Evolutionary conservation across 306 rosid genomes (phyloP), one percentile per base, ranked within the genome.

Genomic region (Lathyrus aphaca): DNA sequence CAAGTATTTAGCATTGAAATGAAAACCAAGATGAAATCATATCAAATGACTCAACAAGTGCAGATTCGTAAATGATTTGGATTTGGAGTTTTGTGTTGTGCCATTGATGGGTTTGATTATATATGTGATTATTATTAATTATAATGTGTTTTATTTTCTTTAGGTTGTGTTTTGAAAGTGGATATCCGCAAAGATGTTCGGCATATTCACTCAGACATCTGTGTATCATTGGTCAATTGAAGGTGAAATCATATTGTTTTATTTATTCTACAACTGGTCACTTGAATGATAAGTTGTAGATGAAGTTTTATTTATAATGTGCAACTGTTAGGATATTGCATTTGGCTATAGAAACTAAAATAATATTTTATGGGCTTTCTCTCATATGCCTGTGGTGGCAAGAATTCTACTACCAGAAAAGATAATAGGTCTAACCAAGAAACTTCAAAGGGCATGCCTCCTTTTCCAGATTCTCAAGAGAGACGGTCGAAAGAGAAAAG

Each of bases 101-200:
- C 42, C 67, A 23, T 23, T 75, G 12, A 75, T 19, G 30, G 49
- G 18, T n/a, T 79, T 63, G 51, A 30, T 74, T 50, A 14, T 66
- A 32, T 58, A 3, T 6, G 15, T 66, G 40, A 53, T 79, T 44
- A 40, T 62, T 57, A 21, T 73, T 62, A 50, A 66, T 75, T 42
- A 35, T 38, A 5, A 27, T 37, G 29, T 50, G 38, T 11, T 70
- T 18, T 3, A 29, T 43, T 75, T 50, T 40, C 44, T 69, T 21
- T 72, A 89, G 96, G 78, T 89, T 72, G 96, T 89, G 54, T 89
- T 89, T 74, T 89, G 93, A 91, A 89, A 87, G 83, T 89, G 96
- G 93, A 73, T 89, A 76, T 76, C 93, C 18, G 77, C 91, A 18
- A 85, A 82, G 73, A 13, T 35, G 43, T 43, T 89, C 53, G 96